Conservation (phyloP, 106 monocot genomes). For the Agapanthus africanus region DNA sequence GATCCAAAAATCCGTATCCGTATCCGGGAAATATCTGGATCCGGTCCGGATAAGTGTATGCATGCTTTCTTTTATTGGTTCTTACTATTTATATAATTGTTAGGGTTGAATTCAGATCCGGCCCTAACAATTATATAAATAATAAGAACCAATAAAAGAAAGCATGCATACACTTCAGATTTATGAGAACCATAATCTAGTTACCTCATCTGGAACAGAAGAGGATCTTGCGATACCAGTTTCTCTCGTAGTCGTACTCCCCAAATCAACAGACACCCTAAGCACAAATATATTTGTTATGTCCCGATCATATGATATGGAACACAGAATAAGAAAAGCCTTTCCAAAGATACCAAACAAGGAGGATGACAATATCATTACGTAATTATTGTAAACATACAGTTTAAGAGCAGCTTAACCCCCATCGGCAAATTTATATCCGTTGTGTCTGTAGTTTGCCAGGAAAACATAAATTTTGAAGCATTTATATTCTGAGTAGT, state of each 20-base stretch:
- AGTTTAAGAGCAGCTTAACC: background rate
- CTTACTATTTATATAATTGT: no score
- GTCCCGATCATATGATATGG: background rate
- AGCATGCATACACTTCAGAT: background rate
- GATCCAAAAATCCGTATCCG: no score
- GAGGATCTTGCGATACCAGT: slow-evolving; percentile 14
- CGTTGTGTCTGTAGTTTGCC: background rate
- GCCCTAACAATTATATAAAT: no score
- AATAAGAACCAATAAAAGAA: background rate
- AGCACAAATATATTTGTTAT: slow-evolving; percentile 1
- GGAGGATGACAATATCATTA: background rate
- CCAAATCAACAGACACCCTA: slow-evolving; percentile 51
- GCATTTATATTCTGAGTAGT: no score
- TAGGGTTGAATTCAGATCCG: no score
- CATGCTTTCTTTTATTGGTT: no score
- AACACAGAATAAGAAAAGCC: background rate
- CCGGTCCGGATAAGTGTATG: no score
- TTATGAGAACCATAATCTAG: background rate
- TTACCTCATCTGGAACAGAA: slow-evolving; percentile 68
- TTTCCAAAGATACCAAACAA: background rate
- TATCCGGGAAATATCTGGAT: no score
- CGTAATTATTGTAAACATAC: no score
- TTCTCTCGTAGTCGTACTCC: slow-evolving; percentile 21
- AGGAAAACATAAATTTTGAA: background rate
- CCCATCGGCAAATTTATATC: background rate